Base-by-base conservation (phyloP, 2,329 filamentous ascomycete genomes). In the Verticillium isaacii region DNA sequence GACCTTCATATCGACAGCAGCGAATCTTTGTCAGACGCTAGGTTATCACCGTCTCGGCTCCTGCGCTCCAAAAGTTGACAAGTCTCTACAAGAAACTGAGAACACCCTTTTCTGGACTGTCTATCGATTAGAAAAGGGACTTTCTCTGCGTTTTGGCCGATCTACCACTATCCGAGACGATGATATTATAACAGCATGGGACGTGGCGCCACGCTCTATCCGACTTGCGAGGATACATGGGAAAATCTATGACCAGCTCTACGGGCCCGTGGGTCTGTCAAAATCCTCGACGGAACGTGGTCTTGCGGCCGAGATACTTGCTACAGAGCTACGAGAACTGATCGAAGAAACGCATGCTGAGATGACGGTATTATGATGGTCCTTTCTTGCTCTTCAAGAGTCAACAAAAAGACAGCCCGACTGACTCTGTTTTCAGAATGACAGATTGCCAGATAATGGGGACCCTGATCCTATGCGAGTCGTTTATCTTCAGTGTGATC, bases 1-100 rank as follows among this genome's bases (percentile, higher is more conserved):
- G 70, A 72, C 65, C 3, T 69, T 73, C n/a, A 74, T 77, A 25
- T 75, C 75, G 3, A 66, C 65, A n/a, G 75, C 76, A 5, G 64
- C 70, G 9, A 70, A 69, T 37, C 59, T 73, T 5, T 77, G 73
- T 37, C 69, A 74, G 25, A 74, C 70, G 0, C 58, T 77, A 1
- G 69, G 73, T 14, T 41, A 41, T n/a, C 37, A 41, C 15, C 37
- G 37, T 19, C 17, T 41, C 73, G 74, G 25, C 74, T 77, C 63
- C 69, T 66, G 2, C 1, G 58, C 17, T 41, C 61, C 17, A 32
- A 60, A 59, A 32, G 62, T 65, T 9, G 56, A 19, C 58, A 23
- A 60, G 11, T 7, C 32, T 14, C 50, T 56, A 17, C 61, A 57
- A 23, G 41, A 36, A 23, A 45, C 60, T 5, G 66, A 68, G 37